Conservation (phyloP, 2,329 filamentous ascomycete genomes). For the Botrytis aclada region DNA sequence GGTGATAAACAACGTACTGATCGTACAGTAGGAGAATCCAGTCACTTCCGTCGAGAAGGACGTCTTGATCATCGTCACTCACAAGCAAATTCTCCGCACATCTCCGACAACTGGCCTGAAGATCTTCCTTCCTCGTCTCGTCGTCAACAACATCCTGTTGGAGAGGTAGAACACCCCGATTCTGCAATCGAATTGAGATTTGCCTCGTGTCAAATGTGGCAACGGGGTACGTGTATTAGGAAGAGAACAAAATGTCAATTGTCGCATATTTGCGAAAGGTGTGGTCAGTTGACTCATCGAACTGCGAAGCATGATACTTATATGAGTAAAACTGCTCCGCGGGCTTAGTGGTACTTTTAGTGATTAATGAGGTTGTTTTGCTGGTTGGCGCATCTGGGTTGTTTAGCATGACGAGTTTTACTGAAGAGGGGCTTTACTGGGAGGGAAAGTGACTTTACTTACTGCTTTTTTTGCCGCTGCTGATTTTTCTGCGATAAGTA, state of each 20-base stretch:
- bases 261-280: background rate
- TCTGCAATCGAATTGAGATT: background rate
- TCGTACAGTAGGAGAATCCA: background rate
- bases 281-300: constrained; percentile 2
- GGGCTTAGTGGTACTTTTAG: background rate
- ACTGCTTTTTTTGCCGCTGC: background rate
- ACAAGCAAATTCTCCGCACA: background rate
- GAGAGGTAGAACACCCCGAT: background rate
- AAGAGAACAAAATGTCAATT: constrained; percentile 2
- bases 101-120: background rate
- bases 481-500: background rate
- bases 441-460: background rate
- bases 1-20: background rate
- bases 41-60: background rate
- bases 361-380: background rate
- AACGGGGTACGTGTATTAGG: background rate
- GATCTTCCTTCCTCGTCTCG: background rate
- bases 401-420: background rate
- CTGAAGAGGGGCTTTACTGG: background rate
- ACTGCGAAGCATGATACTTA: constrained; percentile 12
- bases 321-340: constrained; percentile 13
- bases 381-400: background rate
- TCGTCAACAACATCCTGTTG: background rate
- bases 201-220: background rate
- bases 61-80: background rate